These are phyloP conservation scores for Puccinia brachypodii DNA, from an alignment of 1,284 basidiomycete genomes.

Conservation along the genomic window DNA sequence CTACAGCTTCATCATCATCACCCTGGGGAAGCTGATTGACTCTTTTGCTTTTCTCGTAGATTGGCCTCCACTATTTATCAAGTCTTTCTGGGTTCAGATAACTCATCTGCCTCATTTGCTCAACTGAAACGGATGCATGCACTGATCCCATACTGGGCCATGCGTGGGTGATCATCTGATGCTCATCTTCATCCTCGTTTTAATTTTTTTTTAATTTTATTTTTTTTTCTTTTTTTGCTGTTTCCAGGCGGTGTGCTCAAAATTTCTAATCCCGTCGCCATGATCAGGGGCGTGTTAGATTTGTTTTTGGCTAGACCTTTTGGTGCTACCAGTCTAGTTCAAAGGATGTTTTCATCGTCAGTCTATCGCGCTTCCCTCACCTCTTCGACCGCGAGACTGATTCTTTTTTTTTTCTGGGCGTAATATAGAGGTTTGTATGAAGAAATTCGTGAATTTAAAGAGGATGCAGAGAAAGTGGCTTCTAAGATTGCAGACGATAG, in stretches of 20 bases:
- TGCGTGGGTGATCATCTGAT: constrained; percentile 33
- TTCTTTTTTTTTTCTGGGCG: not conserved
- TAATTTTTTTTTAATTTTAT: not conserved
- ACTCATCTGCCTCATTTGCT: constrained; percentile 82
- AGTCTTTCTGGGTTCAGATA: constrained; percentile 87
- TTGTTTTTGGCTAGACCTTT: constrained; percentile 98
- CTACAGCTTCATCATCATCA: not conserved
- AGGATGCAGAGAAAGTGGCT: constrained; percentile 80
- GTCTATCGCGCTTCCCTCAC: not conserved
- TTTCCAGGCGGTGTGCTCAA: constrained; percentile 84
- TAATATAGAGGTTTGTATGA: constrained; percentile 72
- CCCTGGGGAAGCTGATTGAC: not conserved
- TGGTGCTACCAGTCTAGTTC: constrained; percentile 83
- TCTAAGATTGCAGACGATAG: constrained; percentile 83
- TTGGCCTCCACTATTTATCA: constrained; percentile 95
- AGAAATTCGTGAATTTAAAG: constrained; percentile 77
- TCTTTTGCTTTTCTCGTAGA: constrained; percentile 57
- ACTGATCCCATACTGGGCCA: constrained; percentile 82
- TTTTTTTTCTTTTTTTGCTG: constrained; percentile 62
- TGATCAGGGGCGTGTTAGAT: constrained; percentile 90
- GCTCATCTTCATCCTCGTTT: not conserved
- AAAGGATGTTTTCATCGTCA: constrained; percentile 58
- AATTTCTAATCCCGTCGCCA: constrained; percentile 92
- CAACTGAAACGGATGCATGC: constrained; percentile 90
- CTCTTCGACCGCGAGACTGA: not conserved